These are phyloP conservation scores for Wickerhamomyces chambardii DNA, from an alignment of 805 yeast species.

Conservation along the genomic window DNA sequence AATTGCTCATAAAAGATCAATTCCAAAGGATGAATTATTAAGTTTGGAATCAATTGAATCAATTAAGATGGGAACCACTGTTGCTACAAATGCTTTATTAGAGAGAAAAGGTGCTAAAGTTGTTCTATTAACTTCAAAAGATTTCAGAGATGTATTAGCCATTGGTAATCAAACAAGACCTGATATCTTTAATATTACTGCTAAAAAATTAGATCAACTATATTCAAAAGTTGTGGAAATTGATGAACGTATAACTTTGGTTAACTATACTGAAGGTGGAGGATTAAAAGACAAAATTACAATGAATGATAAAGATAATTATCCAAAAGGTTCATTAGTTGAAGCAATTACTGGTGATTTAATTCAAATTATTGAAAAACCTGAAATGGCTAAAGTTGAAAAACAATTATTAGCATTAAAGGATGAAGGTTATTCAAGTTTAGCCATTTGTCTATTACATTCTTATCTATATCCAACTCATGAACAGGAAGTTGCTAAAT, in stretches of 20 bases:
- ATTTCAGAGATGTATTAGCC: slow-evolving; percentile 33
- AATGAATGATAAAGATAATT: slow-evolving; percentile 27
- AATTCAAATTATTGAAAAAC: slow-evolving; percentile 19
- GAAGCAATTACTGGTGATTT: slow-evolving; percentile 35
- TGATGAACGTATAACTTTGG: slow-evolving; percentile 48
- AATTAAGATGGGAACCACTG: slow-evolving; percentile 36
- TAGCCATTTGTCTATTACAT: slow-evolving; percentile 19
- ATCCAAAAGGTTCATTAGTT: slow-evolving; percentile 14
- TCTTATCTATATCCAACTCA: slow-evolving; percentile 21
- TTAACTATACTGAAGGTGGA: slow-evolving; percentile 40
- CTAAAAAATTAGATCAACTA: slow-evolving; percentile 31
- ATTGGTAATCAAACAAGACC: slow-evolving; percentile 42
- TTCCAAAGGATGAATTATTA: slow-evolving; percentile 18
- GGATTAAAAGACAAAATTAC: slow-evolving; percentile 21
- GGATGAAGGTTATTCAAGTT: slow-evolving; percentile 11
- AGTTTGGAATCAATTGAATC: slow-evolving; percentile 22
- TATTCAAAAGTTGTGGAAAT: slow-evolving; percentile 31
- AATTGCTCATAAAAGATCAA: slow-evolving; percentile 12
- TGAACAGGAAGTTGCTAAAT: slow-evolving; percentile 21
- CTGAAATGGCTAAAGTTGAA: slow-evolving; percentile 12
- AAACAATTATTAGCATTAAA: slow-evolving; percentile 8
- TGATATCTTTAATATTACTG: slow-evolving; percentile 33
- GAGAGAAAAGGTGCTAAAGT: slow-evolving; percentile 38
- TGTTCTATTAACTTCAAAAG: slow-evolving; percentile 33
- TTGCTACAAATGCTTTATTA: slow-evolving; percentile 39